Conservation (phyloP, 768 basidiomycete genomes). For the Termitomyces sp. region DNA sequence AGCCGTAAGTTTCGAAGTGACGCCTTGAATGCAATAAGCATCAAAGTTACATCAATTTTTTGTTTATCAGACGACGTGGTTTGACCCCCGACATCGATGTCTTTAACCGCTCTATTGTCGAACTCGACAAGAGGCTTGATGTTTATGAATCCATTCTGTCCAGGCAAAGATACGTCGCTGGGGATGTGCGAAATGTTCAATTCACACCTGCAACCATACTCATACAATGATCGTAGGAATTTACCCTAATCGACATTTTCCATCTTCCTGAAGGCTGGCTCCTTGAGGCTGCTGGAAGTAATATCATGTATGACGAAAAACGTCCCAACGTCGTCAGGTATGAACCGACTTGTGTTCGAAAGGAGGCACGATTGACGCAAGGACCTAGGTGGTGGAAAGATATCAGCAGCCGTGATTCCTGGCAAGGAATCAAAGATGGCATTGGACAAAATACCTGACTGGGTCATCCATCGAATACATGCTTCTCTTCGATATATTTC, state of each 20-base stretch:
- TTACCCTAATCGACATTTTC: slow-evolving; percentile 16
- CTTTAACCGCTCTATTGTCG: slow-evolving; percentile 20
- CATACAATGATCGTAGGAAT: slow-evolving; percentile 1
- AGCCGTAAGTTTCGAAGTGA: slow-evolving; percentile 27
- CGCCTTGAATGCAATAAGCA: background rate
- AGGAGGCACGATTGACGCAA: background rate
- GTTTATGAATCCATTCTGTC: slow-evolving; percentile 48
- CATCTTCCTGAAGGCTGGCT: slow-evolving; percentile 15
- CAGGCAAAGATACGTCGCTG: slow-evolving; percentile 51
- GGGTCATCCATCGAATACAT: background rate
- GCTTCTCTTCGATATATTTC: background rate
- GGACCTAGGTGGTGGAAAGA: slow-evolving; percentile 19
- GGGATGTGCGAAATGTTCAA: slow-evolving; percentile 33
- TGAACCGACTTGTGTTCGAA: background rate
- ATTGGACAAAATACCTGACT: background rate
- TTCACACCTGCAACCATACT: background rate
- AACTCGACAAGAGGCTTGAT: slow-evolving; percentile 34
- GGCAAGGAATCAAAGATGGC: slow-evolving; percentile 20
- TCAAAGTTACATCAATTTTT: background rate
- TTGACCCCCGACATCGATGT: slow-evolving; percentile 7
- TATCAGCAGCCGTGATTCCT: slow-evolving; percentile 15
- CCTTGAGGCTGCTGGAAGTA: slow-evolving; percentile 12
- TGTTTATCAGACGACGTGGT: slow-evolving; percentile 1
- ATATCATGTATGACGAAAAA: slow-evolving; percentile 5
- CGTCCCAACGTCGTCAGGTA: slow-evolving; percentile 15